Evolutionary conservation across 108 stramenopile genomes (phyloP), one percentile per base, ranked within the genome.

Genomic region (Cyclotella baltica): DNA sequence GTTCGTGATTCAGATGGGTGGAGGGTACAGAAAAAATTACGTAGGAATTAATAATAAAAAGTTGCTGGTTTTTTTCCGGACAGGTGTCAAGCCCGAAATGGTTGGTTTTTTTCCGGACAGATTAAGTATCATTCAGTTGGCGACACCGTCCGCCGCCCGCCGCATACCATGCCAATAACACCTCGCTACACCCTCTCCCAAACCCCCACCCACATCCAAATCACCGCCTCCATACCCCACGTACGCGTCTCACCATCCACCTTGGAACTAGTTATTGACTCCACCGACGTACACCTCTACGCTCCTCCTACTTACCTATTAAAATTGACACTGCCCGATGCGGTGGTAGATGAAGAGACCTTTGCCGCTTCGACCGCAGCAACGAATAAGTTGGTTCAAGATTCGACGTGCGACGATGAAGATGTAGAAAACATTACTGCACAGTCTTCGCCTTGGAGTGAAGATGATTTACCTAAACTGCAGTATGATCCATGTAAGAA

Each of bases 161-260:
- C 37, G 18, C 56, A 30, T 38, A 84, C 15, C 80, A 95, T 95
- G 94, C 92, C 94, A 15, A 73, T 95, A 43, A 91, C 87, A 56
- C 94, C 94, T 19, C 87, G 84, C 35, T 92, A 92, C 78, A 68
- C 77, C 35, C 70, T 95, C 25, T 69, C 78, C 13, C 94, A 95
- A 70, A 89, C 83, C 1, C 64, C 65, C 3, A 78, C 72, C 8
- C 77, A 91, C 62, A 73, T 95, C 23, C 48, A 67, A 9, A 73
- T 95, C 23, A 67, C 82, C 46, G 80, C 93, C 15, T 78, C 62
- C 55, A 89, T 95, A 29, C 90, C 92, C n/a, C 87, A 90, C 61
- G 86, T 95, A 22, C 87, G 94, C 29, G 85, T 95, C 20, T 86
- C 89, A 1, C 58, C 67, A 23, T 83, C 88, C n/a, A 80, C 88